These are phyloP conservation scores for Pittosporum tobira DNA, from an alignment of 129 eudicot genomes.

Conservation along the genomic window DNA sequence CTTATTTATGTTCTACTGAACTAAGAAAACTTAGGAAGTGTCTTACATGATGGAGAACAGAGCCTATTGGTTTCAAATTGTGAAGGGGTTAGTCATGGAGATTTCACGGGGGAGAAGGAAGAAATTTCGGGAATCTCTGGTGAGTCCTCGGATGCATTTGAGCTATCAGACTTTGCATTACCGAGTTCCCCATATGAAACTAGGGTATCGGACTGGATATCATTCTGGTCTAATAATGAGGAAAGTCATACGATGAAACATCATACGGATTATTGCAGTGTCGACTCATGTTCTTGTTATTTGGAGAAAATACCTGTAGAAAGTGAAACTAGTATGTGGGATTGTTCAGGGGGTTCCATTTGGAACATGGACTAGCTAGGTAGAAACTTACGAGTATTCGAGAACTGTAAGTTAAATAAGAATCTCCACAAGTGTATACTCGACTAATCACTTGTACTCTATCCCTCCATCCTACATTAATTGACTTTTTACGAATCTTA, in stretches of 20 bases:
- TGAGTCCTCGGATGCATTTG: slow-evolving; percentile 11
- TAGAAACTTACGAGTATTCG: background rate
- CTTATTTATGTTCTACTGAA: too few relatives aligned
- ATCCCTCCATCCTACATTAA: too few relatives aligned
- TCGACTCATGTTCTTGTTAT: slow-evolving; percentile 18
- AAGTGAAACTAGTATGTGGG: slow-evolving; percentile 30
- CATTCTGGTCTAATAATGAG: slow-evolving; percentile 17
- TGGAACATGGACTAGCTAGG: slow-evolving; percentile 22
- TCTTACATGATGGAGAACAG: slow-evolving; percentile 8
- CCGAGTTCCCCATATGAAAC: slow-evolving; percentile 38
- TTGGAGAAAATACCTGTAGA: slow-evolving; percentile 26
- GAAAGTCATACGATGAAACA: slow-evolving; percentile 15
- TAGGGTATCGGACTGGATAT: slow-evolving; percentile 35
- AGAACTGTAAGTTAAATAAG: background rate
- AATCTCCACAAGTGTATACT: background rate
- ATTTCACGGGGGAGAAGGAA: slow-evolving; percentile 16
- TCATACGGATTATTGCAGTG: slow-evolving; percentile 17
- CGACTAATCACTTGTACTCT: too few relatives aligned
- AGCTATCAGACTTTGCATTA: slow-evolving; percentile 15
- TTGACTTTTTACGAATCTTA: too few relatives aligned
- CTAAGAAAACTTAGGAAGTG: slow-evolving; percentile 11
- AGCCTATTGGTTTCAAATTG: slow-evolving; percentile 12
- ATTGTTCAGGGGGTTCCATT: slow-evolving; percentile 34
- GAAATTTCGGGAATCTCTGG: slow-evolving; percentile 16
- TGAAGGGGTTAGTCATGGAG: slow-evolving; percentile 9